phyloP scores from a whole-genome alignment of 2,329 filamentous ascomycete genomes.

The Emergomyces pasteurianus region DNA sequence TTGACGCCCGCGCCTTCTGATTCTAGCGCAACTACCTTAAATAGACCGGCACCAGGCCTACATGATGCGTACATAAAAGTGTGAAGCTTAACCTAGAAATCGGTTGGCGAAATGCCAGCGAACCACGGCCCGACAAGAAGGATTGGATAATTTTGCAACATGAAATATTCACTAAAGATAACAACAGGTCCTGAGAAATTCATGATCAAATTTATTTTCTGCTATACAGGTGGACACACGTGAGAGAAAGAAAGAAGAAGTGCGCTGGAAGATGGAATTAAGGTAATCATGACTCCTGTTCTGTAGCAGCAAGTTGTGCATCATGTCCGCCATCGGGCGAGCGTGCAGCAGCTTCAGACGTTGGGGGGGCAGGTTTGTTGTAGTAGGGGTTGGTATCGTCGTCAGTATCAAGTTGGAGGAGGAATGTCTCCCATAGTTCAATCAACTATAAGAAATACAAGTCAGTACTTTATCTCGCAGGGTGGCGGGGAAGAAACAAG shows the following conservation, averaged over 20 bases:
- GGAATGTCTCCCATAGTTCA: slow-evolving; percentile 96
- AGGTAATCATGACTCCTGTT: slow-evolving; percentile 3
- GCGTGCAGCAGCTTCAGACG: slow-evolving; percentile 1
- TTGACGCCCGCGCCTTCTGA: neutral
- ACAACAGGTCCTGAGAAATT: neutral
- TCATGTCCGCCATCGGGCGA: slow-evolving; percentile 4
- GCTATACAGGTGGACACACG: neutral
- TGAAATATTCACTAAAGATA: neutral
- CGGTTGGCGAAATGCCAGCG: neutral
- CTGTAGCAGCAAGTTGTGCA: neutral
- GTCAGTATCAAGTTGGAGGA: slow-evolving; percentile 89
- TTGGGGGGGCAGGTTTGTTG: slow-evolving; percentile 16
- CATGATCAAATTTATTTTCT: neutral
- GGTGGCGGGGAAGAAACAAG: neutral
- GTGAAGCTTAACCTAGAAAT: neutral
- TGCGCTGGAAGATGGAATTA: neutral
- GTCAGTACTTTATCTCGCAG: slow-evolving; percentile 2
- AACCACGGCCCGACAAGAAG: neutral
- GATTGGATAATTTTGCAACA: neutral
- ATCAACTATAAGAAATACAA: slow-evolving; percentile 49
- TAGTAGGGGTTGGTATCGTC: slow-evolving; percentile 55
- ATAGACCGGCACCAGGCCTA: neutral
- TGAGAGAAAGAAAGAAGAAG: neutral
- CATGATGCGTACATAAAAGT: neutral
- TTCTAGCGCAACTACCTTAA: neutral